phyloP scores from a whole-genome alignment of 2,329 filamentous ascomycete genomes.

The Pseudogymnoascus sp. region DNA sequence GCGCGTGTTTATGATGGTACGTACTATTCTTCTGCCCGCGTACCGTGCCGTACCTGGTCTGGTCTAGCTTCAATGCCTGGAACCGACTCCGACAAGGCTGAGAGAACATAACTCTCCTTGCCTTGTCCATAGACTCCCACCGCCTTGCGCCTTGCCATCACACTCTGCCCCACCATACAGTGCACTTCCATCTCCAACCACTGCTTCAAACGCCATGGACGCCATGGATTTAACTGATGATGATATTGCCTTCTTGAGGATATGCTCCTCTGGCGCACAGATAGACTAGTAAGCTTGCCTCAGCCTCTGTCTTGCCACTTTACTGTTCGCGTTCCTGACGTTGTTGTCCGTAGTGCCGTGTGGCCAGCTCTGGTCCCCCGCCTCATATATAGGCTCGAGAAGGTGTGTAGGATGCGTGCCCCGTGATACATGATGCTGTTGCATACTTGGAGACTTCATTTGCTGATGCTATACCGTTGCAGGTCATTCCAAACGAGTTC shows the following conservation, averaged over 20 bases:
- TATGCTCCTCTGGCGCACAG: conserved; percentile 42
- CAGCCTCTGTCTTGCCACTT: neutral
- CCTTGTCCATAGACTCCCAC: neutral
- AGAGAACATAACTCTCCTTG: neutral
- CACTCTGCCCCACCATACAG: neutral
- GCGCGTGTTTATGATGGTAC: neutral
- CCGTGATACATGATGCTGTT: neutral
- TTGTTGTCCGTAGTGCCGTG: conserved; percentile 27
- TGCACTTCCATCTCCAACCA: too few species aligned
- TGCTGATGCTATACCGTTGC: neutral
- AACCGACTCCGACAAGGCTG: neutral
- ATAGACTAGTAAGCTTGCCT: conserved; percentile 46
- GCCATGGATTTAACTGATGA: conserved; percentile 8
- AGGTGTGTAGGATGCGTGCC: conserved; percentile 17
- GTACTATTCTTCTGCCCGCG: neutral
- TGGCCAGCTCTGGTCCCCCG: conserved; percentile 34
- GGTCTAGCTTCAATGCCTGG: neutral
- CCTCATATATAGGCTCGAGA: conserved; percentile 32
- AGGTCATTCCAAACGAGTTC: conserved; percentile 73
- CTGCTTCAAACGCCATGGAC: neutral
- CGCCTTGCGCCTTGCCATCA: neutral
- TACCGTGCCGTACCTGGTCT: neutral
- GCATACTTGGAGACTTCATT: neutral
- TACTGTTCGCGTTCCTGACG: conserved; percentile 11
- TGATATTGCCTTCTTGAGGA: conserved; percentile 35